Base-by-base conservation (phyloP, 495 filamentous ascomycete species). In the Achaetomiella virescens region DNA sequence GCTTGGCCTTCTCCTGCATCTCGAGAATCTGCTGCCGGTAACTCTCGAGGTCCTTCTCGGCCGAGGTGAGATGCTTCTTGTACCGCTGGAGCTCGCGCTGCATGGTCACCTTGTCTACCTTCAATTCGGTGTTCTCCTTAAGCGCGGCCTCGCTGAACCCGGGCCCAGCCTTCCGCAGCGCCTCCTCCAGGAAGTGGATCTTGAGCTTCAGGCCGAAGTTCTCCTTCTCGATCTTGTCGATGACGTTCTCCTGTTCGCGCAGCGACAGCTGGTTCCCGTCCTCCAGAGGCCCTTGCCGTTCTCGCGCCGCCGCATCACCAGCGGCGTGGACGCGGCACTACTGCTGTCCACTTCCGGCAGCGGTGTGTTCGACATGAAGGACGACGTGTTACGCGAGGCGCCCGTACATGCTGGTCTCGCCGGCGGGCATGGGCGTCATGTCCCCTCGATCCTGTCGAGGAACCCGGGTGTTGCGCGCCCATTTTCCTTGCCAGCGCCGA, bases 191-290 rank as follows among this genome's bases (percentile, higher is more conserved):
- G 64, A 89, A 89, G 66, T 90, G 85, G 46, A 89, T 89, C 69
- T 89, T 90, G 53, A 90, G 76, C 64, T 90, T 90, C 27, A 90
- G 72, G 9, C 82, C 82, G 58, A 90, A 90, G 57, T 90, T 90
- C 59, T 90, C 87, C 73, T 97, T 98, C 68, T 97, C 90, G 57
- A 97, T 90, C 64, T 86, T 88, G 70, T 96, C 90, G 62, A 98
- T 92, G 54, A 93, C 88, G 60, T 89, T 88, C 64, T 97, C 95
- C 70, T 98, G 93, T 64, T 98, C 93, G 43, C 91, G 84, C 47
- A 98, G 73, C 5, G 91, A 92, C 63, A 95, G 78, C 61, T 90
- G 81, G 60, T 96, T 95, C n/a, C 90, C 91, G 58, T 86, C 81
- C 37, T 87, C 81, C 27, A 96, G 69, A 2, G 79, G 2, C 81